Evolutionary conservation across 352 stramenopile species (phyloP), one percentile per base, ranked within the genome.

Genomic region (Pythium biforme): DNA sequence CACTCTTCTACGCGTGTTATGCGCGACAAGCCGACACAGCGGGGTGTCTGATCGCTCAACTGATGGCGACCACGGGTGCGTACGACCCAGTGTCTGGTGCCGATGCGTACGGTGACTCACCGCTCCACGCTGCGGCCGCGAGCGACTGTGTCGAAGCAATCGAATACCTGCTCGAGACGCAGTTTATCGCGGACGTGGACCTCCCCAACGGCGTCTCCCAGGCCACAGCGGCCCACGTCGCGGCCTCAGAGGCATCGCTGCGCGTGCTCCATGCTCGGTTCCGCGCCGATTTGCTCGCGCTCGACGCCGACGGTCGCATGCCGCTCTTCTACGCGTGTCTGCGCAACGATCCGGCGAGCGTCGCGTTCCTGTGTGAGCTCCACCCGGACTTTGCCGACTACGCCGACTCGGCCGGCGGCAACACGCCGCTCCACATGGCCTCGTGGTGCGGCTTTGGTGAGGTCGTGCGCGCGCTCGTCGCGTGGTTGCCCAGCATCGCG

Each of bases 1-100:
- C 83, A 7, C 49, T 92, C 6, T 92, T 89, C 64, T 92, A 90
- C 55, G 81, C 83, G 4, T 89, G 80, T 40, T 90, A 87, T 51
- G 72, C 81, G 0, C 66, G 75, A 1, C 79, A 92, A 37, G 17
- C 82, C 12, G 72, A 77, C 10, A 75, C 62, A 17, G 72, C 85
- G 2, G 53, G 47, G 23, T 83, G 82, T n/a, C 49, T 92, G 1
- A n/a, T 89, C 25, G 59, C 19, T 7, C 57, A 29, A 31, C 58
- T 52, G 31, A 45, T 33, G 33, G 63, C 33, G 43, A 37, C 11
- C 1, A 19, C 46, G 22, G 25, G 27, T 26, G 14, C 43, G 7
- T 70, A 64, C 49, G 62, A 69, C 27, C 33, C 41, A 1, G 33
- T 50, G 2, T 31, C 41, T 27, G 60, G 72, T 14, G 59, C 57